Conservation (phyloP, 768 basidiomycete species). For the Tephrocybe sp. region DNA sequence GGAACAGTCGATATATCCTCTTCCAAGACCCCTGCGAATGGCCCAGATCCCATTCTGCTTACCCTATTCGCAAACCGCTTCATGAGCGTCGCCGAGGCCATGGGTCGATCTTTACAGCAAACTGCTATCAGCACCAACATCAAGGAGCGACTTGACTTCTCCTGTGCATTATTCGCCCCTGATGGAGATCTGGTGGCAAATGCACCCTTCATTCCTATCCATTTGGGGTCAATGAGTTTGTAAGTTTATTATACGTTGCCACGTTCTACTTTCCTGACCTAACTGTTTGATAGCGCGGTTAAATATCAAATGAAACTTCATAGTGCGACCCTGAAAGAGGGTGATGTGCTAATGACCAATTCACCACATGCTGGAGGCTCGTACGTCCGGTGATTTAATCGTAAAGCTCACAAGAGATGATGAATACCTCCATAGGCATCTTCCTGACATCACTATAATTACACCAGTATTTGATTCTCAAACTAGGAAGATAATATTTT, state of each 20-base stretch:
- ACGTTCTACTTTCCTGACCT: not conserved
- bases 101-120: slow-evolving; percentile 88
- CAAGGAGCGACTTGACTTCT: slow-evolving; percentile 94
- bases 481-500: slow-evolving; percentile 78
- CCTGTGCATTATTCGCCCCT: slow-evolving; percentile 93
- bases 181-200: slow-evolving; percentile 94
- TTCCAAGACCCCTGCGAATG: slow-evolving; percentile 27
- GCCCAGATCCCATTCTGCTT: slow-evolving; percentile 82
- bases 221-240: slow-evolving; percentile 90
- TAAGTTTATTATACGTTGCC: slow-evolving; percentile 34
- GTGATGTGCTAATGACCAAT: slow-evolving; percentile 93
- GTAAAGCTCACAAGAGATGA: not conserved
- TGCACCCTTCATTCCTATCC: slow-evolving; percentile 88
- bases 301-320: slow-evolving; percentile 86
- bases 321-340: slow-evolving; percentile 70
- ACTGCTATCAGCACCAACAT: slow-evolving; percentile 94
- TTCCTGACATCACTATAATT: slow-evolving; percentile 86
- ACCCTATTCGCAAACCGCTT: slow-evolving; percentile 95
- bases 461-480: slow-evolving; percentile 81
- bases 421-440: slow-evolving; percentile 28
- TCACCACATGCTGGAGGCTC: slow-evolving; percentile 87
- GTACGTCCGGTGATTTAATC: slow-evolving; percentile 41
- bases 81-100: slow-evolving; percentile 96
- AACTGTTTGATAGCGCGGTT: slow-evolving; percentile 58
- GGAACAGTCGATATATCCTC: not conserved